Conservation (phyloP, 805 yeast species). For the Candida verbasci region DNA sequence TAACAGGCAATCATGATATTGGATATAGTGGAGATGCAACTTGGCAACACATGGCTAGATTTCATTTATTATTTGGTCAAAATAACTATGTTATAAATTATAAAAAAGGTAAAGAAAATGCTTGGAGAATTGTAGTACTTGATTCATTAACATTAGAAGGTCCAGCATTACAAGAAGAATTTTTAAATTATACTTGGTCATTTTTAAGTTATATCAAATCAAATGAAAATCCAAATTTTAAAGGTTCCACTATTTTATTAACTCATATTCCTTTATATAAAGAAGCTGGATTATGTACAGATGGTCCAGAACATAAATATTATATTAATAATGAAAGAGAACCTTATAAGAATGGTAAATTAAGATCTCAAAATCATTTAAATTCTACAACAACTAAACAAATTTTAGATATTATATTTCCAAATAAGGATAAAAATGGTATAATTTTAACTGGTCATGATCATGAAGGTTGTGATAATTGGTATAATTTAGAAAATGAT, state of each 20-base stretch:
- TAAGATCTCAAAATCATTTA: slow-evolving; percentile 85
- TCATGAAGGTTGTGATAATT: slow-evolving; percentile 85
- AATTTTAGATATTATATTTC: slow-evolving; percentile 70
- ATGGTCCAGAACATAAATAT: slow-evolving; percentile 63
- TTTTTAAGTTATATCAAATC: slow-evolving; percentile 61
- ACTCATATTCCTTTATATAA: slow-evolving; percentile 92
- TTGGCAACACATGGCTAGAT: slow-evolving; percentile 83
- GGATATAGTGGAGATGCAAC: slow-evolving; percentile 96
- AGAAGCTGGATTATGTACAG: slow-evolving; percentile 74
- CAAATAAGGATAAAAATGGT: slow-evolving; percentile 60
- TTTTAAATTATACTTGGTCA: slow-evolving; percentile 62
- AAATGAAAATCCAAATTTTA: slow-evolving; percentile 42
- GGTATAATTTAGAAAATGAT: slow-evolving; percentile 45
- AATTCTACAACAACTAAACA: slow-evolving; percentile 60
- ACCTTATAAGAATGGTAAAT: slow-evolving; percentile 63
- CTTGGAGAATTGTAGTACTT: slow-evolving; percentile 88
- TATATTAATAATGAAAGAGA: slow-evolving; percentile 51
- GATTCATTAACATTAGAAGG: slow-evolving; percentile 86
- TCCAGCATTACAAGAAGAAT: slow-evolving; percentile 75
- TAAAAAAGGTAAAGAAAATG: slow-evolving; percentile 55
- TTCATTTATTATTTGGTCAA: slow-evolving; percentile 68
- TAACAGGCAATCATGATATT: slow-evolving; percentile 94
- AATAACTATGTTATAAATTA: slow-evolving; percentile 80
- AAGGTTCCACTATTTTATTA: slow-evolving; percentile 76
- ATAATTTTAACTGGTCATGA: slow-evolving; percentile 91